Conservation (phyloP, 768 basidiomycete species). For the Lanmaoa rubissima region DNA sequence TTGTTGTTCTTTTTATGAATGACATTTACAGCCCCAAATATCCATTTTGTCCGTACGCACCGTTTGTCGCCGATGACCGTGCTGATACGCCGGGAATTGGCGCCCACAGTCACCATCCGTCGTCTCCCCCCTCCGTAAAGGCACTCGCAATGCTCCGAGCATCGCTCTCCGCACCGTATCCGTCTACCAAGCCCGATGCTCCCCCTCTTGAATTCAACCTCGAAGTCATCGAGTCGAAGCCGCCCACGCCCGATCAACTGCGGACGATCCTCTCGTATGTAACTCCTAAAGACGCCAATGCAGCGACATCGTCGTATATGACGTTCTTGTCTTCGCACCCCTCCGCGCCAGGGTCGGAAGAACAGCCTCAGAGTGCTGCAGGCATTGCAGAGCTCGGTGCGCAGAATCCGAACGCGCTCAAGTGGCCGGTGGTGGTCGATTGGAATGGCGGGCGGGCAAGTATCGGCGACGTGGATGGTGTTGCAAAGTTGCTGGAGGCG, state of each 20-base stretch:
- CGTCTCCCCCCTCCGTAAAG: conserved; percentile 61
- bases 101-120: conserved; percentile 54
- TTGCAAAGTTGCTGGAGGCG: conserved; percentile 62
- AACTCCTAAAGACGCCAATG: conserved; percentile 29
- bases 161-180: conserved; percentile 61
- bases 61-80: conserved; percentile 6
- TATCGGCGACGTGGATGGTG: conserved; percentile 67
- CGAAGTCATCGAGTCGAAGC: conserved; percentile 62
- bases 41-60: conserved; percentile 57
- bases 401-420: conserved; percentile 58
- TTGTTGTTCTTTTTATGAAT: neutral
- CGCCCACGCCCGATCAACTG: conserved; percentile 69
- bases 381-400: conserved; percentile 50
- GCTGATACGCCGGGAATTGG: conserved; percentile 1
- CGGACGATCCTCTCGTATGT: conserved; percentile 64
- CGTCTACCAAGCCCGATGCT: conserved; percentile 43
- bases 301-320: conserved; percentile 26
- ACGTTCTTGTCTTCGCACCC: conserved; percentile 66
- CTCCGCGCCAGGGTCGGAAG: conserved; percentile 35
- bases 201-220: conserved; percentile 67
- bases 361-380: conserved; percentile 40
- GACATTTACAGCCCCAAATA: conserved; percentile 46
- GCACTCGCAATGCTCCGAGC: conserved; percentile 60
- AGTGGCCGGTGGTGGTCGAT: conserved; percentile 81
- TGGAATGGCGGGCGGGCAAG: conserved; percentile 66